Percentiles rank a stretch among this genome's conserved stretches.
phyloP scores from a whole-genome alignment of 2,329 filamentous ascomycete genomes.

The Onygenales sp. region DNA sequence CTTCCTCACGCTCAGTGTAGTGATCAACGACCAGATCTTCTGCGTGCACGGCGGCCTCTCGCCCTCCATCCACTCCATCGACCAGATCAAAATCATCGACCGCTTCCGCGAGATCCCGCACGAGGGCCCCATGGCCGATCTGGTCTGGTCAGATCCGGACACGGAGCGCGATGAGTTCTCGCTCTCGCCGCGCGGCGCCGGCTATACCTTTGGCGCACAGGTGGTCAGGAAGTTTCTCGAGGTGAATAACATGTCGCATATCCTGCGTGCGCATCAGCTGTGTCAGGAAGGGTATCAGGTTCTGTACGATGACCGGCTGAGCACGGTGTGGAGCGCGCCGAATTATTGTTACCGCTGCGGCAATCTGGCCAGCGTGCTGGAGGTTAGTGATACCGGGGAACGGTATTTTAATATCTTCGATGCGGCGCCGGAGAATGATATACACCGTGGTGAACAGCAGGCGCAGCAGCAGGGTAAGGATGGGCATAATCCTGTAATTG shows the following conservation, averaged over 20 bases:
- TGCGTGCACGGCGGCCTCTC: slow-evolving; percentile 92
- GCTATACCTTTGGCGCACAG: slow-evolving; percentile 95
- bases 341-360: slow-evolving; percentile 95
- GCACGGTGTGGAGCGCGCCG: slow-evolving; percentile 95
- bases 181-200: slow-evolving; percentile 82
- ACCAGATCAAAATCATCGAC: slow-evolving; percentile 99
- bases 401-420: slow-evolving; percentile 97
- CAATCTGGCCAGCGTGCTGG: slow-evolving; percentile 92
- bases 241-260: slow-evolving; percentile 96
- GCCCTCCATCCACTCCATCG: slow-evolving; percentile 91
- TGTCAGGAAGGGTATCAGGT: slow-evolving; percentile 98
- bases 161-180: slow-evolving; percentile 97
- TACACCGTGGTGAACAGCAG: slow-evolving; percentile 72
- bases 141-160: slow-evolving; percentile 97
- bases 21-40: slow-evolving; percentile 98
- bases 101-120: slow-evolving; percentile 97
- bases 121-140: slow-evolving; percentile 97
- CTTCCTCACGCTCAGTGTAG: slow-evolving; percentile 89
- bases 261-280: slow-evolving; percentile 92
- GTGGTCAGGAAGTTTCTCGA: slow-evolving; percentile 97
- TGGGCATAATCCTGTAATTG: slow-evolving; percentile 62
- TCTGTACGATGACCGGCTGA: slow-evolving; percentile 86
- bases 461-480: slow-evolving; percentile 53
- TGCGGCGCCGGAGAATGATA: slow-evolving; percentile 77
- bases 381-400: slow-evolving; percentile 88